Evolutionary conservation across 768 basidiomycete genomes (phyloP).

Genomic region (Boletus fagicola): DNA sequence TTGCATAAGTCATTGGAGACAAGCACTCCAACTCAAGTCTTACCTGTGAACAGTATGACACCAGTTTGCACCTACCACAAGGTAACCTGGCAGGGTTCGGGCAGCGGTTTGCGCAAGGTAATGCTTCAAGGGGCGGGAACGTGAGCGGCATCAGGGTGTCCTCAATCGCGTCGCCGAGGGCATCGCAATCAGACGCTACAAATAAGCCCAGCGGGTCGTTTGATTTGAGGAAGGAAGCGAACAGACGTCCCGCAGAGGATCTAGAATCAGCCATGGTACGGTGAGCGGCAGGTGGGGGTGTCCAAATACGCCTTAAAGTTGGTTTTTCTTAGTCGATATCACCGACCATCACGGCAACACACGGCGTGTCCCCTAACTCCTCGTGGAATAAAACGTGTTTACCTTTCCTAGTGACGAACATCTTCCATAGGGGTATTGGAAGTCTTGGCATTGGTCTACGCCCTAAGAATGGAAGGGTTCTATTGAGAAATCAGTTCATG

Average conservation of each 20-base stretch:
- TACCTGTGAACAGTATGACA: constrained; percentile 44
- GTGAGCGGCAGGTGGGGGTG: neutral
- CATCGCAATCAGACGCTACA: constrained; percentile 18
- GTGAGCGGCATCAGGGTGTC: constrained; percentile 13
- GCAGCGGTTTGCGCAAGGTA: constrained; percentile 38
- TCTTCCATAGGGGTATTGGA: neutral
- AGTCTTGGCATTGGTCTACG: neutral
- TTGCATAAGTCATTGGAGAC: neutral
- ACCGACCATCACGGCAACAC: neutral
- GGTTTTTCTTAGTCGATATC: neutral
- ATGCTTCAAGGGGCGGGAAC: constrained; percentile 22
- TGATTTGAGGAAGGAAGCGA: constrained; percentile 17
- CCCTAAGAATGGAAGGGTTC: neutral
- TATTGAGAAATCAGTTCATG: neutral
- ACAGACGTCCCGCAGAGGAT: constrained; percentile 1
- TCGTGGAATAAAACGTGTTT: constrained; percentile 15
- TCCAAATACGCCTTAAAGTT: neutral
- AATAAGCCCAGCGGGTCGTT: constrained; percentile 20
- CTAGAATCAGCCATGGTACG: constrained; percentile 7
- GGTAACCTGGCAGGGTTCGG: constrained; percentile 23
- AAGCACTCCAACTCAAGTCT: neutral
- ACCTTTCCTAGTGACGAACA: neutral
- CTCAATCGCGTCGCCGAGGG: constrained; percentile 16
- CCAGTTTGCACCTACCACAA: constrained; percentile 35
- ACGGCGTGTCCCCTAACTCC: neutral